These are phyloP conservation scores for Moesziomyces aphidis DNA, from an alignment of 1,284 basidiomycete species.

Conservation along the genomic window DNA sequence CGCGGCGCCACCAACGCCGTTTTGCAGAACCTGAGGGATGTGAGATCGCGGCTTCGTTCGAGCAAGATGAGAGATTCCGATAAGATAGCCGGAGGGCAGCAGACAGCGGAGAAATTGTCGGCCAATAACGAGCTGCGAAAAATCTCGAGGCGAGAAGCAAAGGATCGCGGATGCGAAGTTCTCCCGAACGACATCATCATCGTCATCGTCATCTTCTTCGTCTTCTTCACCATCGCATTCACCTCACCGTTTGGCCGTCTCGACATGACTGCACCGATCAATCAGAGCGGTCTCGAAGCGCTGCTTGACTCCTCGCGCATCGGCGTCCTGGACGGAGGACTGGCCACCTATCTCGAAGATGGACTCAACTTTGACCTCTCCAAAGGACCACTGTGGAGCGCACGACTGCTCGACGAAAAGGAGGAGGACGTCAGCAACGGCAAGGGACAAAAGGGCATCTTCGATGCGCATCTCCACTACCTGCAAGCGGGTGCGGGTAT, in stretches of 20 bases:
- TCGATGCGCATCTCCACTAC: constrained; percentile 55
- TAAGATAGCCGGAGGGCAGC: constrained; percentile 22
- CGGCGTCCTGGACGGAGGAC: constrained; percentile 56
- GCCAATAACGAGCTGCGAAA: background rate
- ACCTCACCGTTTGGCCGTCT: background rate
- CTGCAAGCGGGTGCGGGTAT: constrained; percentile 57
- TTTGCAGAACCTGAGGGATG: too few relatives aligned
- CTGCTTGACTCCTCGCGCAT: constrained; percentile 40
- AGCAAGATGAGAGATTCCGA: background rate
- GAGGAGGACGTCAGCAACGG: constrained; percentile 38
- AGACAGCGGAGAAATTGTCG: constrained; percentile 16
- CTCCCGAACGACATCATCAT: background rate
- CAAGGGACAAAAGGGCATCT: constrained; percentile 45
- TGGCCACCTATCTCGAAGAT: constrained; percentile 61
- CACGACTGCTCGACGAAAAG: constrained; percentile 52
- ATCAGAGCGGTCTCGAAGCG: constrained; percentile 28
- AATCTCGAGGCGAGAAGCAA: background rate
- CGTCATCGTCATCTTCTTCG: too few relatives aligned
- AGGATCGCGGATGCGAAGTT: constrained; percentile 2
- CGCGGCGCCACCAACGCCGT: too few relatives aligned
- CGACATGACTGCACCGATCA: constrained; percentile 19
- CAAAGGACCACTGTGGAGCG: constrained; percentile 55
- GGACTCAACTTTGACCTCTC: constrained; percentile 55
- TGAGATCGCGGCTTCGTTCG: too few relatives aligned
- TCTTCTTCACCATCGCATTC: background rate